Evolutionary conservation across 805 yeast genomes (phyloP), one percentile per base, ranked within the genome.

Genomic region (Ogataea saltuana): DNA sequence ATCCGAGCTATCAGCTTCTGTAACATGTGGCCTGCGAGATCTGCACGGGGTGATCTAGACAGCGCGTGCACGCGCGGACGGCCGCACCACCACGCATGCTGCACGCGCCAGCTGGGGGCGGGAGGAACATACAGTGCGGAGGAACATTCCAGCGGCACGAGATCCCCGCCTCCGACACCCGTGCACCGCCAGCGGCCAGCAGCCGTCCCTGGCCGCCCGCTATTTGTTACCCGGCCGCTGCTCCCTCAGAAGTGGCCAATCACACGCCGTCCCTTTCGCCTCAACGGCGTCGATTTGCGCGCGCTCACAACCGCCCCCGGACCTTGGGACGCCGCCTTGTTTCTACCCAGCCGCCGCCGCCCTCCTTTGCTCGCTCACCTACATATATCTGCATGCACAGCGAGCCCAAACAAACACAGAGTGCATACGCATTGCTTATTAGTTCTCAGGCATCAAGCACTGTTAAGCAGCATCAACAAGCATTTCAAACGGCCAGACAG

Each of bases 371-470:
- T 41, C 45, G 39, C 39, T 35, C 18, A 39, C 39, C 38, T 46
- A 46, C 50, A 46, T 42, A 41, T 39, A 44, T 39, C 46, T 46
- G 50, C 50, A 46, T 46, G 50, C 50, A 46, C 43, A 39, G 44
- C 33, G 44, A 32, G 26, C 35, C 35, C 37, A 32, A 39, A 41
- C 44, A 42, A 33, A 37, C 42, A 46, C 35, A 15, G 32, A 46
- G 42, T 46, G 50, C 50, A 46, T 42, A 37, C 47, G 50, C 50
- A 46, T 39, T 28, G 18, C 33, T 45, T 42, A 46, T 42, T 46
- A 46, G 41, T 46, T 46, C 50, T 43, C 39, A 34, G 17, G 38
- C 38, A 34, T 34, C 27, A 19, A 8, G 33, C 27, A 27, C 40
- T 27, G 26, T 26, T 27, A 28, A 36, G 27, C 32, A 36, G 39